phyloP scores from a whole-genome alignment of 2,329 filamentous ascomycete species.

The Pseudocercospora musae region DNA sequence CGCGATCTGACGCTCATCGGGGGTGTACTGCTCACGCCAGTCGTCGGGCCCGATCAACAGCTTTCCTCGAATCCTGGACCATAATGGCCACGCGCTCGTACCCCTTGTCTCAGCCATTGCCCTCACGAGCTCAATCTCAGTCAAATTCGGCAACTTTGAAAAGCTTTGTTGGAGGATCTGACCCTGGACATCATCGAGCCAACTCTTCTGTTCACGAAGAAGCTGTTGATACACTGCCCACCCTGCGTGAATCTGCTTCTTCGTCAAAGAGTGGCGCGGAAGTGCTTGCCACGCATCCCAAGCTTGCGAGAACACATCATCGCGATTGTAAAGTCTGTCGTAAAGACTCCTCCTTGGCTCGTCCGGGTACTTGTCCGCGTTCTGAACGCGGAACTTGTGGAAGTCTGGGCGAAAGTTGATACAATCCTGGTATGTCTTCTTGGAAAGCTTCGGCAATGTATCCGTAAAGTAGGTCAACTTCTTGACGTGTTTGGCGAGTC shows the following conservation, averaged over 20 bases:
- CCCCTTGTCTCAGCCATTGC: not conserved
- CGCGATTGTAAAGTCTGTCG: not conserved
- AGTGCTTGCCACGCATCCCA: slow-evolving; percentile 12
- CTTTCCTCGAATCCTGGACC: slow-evolving; percentile 13
- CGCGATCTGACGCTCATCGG: not conserved
- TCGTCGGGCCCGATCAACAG: slow-evolving; percentile 18
- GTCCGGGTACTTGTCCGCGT: not conserved
- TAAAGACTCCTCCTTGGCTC: not conserved
- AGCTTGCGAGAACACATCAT: not conserved
- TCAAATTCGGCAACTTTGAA: slow-evolving; percentile 22
- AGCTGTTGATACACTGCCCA: slow-evolving; percentile 10
- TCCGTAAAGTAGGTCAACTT: slow-evolving; percentile 29
- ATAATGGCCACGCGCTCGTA: slow-evolving; percentile 20
- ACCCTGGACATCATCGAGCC: slow-evolving; percentile 16
- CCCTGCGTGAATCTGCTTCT: slow-evolving; percentile 16
- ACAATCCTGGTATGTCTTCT: slow-evolving; percentile 5
- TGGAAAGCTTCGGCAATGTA: slow-evolving; percentile 23
- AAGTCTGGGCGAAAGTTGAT: slow-evolving; percentile 4
- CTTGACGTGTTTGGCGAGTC: slow-evolving; percentile 27
- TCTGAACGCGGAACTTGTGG: not conserved
- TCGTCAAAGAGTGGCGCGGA: slow-evolving; percentile 16
- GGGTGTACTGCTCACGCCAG: not conserved
- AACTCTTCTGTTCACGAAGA: slow-evolving; percentile 10
- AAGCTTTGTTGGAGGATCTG: slow-evolving; percentile 19
- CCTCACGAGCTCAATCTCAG: slow-evolving; percentile 11